Evolutionary conservation across 2,329 filamentous ascomycete species (phyloP).

Genomic region (Lachnellula suecica): DNA sequence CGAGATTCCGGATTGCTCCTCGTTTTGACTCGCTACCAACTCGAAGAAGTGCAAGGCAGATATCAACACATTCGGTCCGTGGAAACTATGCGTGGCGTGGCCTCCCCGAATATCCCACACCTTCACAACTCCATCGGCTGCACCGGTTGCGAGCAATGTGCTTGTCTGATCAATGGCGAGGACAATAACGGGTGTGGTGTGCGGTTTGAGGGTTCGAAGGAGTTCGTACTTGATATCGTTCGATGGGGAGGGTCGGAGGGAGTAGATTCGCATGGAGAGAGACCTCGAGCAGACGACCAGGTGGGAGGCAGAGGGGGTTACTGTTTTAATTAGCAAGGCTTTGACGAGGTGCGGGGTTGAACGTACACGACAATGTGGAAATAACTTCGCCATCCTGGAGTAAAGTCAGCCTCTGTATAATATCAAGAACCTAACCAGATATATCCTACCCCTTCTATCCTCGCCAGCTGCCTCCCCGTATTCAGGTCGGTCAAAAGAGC

Average conservation of each 20-base stretch:
- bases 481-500: slow-evolving; percentile 81
- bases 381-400: slow-evolving; percentile 74
- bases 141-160: slow-evolving; percentile 87
- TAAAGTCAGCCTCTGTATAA: slow-evolving; percentile 20
- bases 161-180: slow-evolving; percentile 82
- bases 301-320: slow-evolving; percentile 86
- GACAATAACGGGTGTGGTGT: slow-evolving; percentile 85
- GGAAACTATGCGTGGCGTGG: slow-evolving; percentile 92
- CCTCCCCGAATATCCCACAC: slow-evolving; percentile 93
- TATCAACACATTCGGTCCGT: slow-evolving; percentile 86
- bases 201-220: slow-evolving; percentile 81
- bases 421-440: background rate
- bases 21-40: slow-evolving; percentile 47
- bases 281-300: slow-evolving; percentile 91
- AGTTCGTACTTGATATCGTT: slow-evolving; percentile 65
- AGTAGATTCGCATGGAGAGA: slow-evolving; percentile 91
- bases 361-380: slow-evolving; percentile 67
- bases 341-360: slow-evolving; percentile 3
- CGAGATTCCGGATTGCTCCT: slow-evolving; percentile 36
- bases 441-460: slow-evolving; percentile 76
- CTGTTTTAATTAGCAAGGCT: slow-evolving; percentile 41
- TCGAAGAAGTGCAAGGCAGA: slow-evolving; percentile 93
- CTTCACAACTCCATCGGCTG: slow-evolving; percentile 90
- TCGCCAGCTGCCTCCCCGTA: slow-evolving; percentile 78
- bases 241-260: slow-evolving; percentile 59